These are phyloP conservation scores for Tolypocladium tundrense DNA, from an alignment of 2,329 filamentous ascomycete species.

Conservation along the genomic window DNA sequence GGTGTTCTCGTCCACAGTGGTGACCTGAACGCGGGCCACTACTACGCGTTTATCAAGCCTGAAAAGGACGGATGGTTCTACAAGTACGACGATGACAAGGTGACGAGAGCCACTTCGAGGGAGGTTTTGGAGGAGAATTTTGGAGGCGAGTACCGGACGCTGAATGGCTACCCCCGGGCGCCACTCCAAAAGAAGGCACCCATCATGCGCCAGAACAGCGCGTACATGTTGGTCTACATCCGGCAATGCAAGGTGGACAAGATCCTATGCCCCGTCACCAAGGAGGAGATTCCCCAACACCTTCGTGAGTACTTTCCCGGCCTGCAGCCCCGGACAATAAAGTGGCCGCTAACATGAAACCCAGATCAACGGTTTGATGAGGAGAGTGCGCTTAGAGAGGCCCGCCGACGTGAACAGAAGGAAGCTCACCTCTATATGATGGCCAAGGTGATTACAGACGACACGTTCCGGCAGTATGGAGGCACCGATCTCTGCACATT, in stretches of 20 bases:
- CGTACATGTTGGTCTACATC: slow-evolving; percentile 98
- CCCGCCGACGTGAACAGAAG: slow-evolving; percentile 75
- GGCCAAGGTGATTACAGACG: slow-evolving; percentile 70
- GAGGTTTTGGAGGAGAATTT: slow-evolving; percentile 96
- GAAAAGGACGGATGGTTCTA: slow-evolving; percentile 90
- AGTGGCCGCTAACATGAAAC: slow-evolving; percentile 7
- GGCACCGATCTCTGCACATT: slow-evolving; percentile 73
- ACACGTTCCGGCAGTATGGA: slow-evolving; percentile 70
- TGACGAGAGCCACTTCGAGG: slow-evolving; percentile 83
- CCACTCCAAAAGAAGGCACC: slow-evolving; percentile 45
- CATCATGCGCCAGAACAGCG: slow-evolving; percentile 63
- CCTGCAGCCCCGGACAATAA: too few relatives aligned
- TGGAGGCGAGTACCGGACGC: slow-evolving; percentile 67
- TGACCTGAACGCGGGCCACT: slow-evolving; percentile 93
- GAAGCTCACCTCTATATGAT: slow-evolving; percentile 90
- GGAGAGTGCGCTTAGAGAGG: slow-evolving; percentile 67
- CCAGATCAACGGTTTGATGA: slow-evolving; percentile 66
- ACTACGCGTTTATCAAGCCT: slow-evolving; percentile 95
- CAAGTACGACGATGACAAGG: slow-evolving; percentile 93
- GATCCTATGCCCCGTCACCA: slow-evolving; percentile 66
- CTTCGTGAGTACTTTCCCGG: slow-evolving; percentile 46
- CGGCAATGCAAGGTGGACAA: slow-evolving; percentile 76
- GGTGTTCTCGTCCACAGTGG: slow-evolving; percentile 94
- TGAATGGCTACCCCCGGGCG: slow-evolving; percentile 35
- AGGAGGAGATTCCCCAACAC: slow-evolving; percentile 71